A percentile compares a stretch with the other conserved stretches of the same genome.
These are phyloP conservation scores for Boletus edulis DNA, from an alignment of 768 basidiomycete genomes.

Conservation along the genomic window DNA sequence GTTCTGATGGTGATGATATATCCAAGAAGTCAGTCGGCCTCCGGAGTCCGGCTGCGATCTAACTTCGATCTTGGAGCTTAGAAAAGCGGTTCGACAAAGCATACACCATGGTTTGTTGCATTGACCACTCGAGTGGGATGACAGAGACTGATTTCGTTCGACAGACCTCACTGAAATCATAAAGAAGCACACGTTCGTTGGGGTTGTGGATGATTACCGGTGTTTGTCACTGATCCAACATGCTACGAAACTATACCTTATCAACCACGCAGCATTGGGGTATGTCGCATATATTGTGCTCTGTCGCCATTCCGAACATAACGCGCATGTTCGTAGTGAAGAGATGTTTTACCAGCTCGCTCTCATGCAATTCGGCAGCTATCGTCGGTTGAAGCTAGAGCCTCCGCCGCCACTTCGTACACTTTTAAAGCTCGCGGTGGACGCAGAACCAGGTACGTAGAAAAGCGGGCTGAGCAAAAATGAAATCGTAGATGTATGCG, in stretches of 20 bases:
- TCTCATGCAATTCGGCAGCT: constrained; percentile 86
- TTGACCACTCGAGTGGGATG: neutral
- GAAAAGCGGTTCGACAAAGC: constrained; percentile 54
- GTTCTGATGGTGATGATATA: constrained; percentile 29
- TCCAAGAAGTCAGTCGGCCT: constrained; percentile 28
- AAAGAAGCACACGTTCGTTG: constrained; percentile 87
- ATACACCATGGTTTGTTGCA: constrained; percentile 64
- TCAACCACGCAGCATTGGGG: constrained; percentile 84
- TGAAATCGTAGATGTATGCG: constrained; percentile 68
- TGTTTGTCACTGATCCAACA: constrained; percentile 84
- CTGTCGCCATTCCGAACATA: neutral
- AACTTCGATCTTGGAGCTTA: constrained; percentile 67
- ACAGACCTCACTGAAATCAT: constrained; percentile 82
- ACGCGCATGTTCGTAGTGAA: constrained; percentile 49
- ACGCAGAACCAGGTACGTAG: constrained; percentile 50
- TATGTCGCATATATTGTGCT: constrained; percentile 40
- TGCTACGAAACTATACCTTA: constrained; percentile 83
- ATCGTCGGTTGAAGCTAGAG: constrained; percentile 72
- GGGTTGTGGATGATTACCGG: constrained; percentile 74
- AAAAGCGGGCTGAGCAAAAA: constrained; percentile 53
- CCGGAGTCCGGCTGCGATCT: constrained; percentile 74
- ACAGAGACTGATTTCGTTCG: neutral
- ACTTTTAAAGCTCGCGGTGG: constrained; percentile 79
- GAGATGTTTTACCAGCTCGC: constrained; percentile 95
- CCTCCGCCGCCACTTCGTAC: constrained; percentile 74